A percentile compares a stretch with the other conserved stretches of the same genome.
Evolutionary conservation across 2,329 filamentous ascomycete species (phyloP).

Genomic region (Macroventuria anomochaeta): DNA sequence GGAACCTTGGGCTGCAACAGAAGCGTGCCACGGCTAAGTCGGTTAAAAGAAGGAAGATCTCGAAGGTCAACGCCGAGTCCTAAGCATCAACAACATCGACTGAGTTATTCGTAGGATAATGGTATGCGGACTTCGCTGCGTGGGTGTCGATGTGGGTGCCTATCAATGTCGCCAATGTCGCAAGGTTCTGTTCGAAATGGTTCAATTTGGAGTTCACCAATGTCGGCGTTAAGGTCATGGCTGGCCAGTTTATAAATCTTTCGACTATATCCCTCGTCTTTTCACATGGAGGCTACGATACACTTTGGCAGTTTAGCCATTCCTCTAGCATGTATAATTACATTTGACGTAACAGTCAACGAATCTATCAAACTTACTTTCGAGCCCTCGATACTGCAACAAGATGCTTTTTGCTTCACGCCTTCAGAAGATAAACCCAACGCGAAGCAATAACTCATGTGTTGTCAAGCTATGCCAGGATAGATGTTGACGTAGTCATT

Average conservation of each 20-base stretch:
- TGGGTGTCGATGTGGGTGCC: background rate
- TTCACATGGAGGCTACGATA: background rate
- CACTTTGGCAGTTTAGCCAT: background rate
- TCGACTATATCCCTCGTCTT: background rate
- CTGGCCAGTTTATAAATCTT: background rate
- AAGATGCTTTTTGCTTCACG: background rate
- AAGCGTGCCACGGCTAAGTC: conserved; percentile 21
- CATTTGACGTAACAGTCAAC: conserved; percentile 1
- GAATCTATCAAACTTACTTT: background rate
- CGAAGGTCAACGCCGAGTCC: conserved; percentile 8
- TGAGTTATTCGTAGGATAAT: conserved; percentile 1
- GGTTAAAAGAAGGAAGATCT: conserved; percentile 10
- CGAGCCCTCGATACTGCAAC: background rate
- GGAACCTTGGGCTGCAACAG: conserved; percentile 26
- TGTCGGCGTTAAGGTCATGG: conserved; percentile 2
- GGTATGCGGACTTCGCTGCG: background rate
- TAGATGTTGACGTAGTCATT: conserved; percentile 6
- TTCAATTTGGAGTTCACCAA: conserved; percentile 6
- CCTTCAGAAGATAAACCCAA: too few relatives aligned
- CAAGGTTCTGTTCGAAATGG: background rate
- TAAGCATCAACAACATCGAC: background rate
- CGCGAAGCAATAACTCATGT: background rate
- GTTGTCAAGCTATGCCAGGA: background rate
- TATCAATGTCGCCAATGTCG: background rate
- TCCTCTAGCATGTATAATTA: background rate